phyloP scores from a whole-genome alignment of 257 asterid genomes.

The Ehretia macrophylla region DNA sequence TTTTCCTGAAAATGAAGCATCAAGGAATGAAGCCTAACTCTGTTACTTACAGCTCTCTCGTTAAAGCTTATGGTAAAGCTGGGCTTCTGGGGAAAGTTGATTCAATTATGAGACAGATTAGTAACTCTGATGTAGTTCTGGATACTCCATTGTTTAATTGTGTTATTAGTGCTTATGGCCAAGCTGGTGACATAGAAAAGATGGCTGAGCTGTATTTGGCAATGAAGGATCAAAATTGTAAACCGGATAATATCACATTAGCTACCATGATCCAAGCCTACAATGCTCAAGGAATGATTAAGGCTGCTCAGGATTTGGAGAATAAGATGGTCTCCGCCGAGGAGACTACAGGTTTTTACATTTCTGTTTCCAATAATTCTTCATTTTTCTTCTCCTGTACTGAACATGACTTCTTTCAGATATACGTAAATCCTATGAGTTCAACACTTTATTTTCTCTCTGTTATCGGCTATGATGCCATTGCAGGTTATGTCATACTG shows the following conservation, averaged over 20 bases:
- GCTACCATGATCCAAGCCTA: constrained; percentile 63
- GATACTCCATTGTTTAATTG: constrained; percentile 83
- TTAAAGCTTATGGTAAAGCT: constrained; percentile 62
- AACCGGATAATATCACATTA: constrained; percentile 67
- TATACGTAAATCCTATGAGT: too few relatives aligned
- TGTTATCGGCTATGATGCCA: too few relatives aligned
- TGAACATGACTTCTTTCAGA: too few relatives aligned
- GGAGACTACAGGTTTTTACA: constrained; percentile 22
- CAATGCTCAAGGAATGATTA: constrained; percentile 60
- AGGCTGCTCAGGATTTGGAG: constrained; percentile 61
- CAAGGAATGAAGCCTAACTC: constrained; percentile 79
- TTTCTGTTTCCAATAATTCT: not conserved
- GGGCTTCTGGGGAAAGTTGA: constrained; percentile 55
- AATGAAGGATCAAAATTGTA: constrained; percentile 63
- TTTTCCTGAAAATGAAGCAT: constrained; percentile 80
- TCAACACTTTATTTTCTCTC: too few relatives aligned
- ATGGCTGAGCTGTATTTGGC: constrained; percentile 62
- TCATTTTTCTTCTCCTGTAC: not conserved
- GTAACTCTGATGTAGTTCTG: constrained; percentile 65
- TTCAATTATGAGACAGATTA: constrained; percentile 74
- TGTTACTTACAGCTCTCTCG: constrained; percentile 73
- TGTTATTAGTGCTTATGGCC: constrained; percentile 68
- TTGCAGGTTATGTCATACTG: too few relatives aligned
- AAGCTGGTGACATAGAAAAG: constrained; percentile 58
- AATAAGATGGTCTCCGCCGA: constrained; percentile 25